Evolutionary conservation across 345 rosid species (phyloP), one percentile per base, ranked within the genome.

Genomic region (Euphorbia peplus): DNA sequence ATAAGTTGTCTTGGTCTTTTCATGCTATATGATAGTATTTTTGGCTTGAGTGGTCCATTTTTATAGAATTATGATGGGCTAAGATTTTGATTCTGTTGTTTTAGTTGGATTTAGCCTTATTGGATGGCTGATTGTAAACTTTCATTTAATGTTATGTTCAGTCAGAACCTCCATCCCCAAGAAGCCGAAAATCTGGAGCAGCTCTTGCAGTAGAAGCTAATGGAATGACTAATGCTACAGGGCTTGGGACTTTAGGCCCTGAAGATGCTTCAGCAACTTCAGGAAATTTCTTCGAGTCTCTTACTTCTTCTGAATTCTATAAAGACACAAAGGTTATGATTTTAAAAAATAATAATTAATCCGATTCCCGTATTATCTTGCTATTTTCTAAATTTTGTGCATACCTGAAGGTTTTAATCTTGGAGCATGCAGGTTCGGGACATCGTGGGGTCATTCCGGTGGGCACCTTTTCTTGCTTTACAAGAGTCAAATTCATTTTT

Each of bases 381-480:
- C 48, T 2, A 1, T n/a, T 70, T 47, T 21, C 26, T 37, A 12
- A 60, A 63, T 63, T 24, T 3, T 22, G 18, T 22, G n/a, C 0
- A 44, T 22, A 16, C 37, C 7, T 5, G 18, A 16, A 63, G 54
- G 53, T 25, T 63, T 47, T 75, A 68, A 77, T 29, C 69, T 58
- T 37, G 44, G 37, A 67, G 32, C 65, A 75, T 70, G 70, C 85
- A 95, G 99, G 99, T 92, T 42, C 81, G 83, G n/a, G 99, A 95
- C 57, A 95, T 95, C 55, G 88, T 92, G 41, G 99, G 99, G 42
- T 88, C 98, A 60, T 95, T 92, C 81, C 86, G 98, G 41, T 95
- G 98, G 99, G 98, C 97, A n/a, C 99, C 99, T 0, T 95, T 95
- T 82, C 95, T 95, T 56, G 99, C 98, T 53, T 76, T 95, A 73